Percentiles rank a stretch among this genome's conserved stretches.
Evolutionary conservation across 2,329 filamentous ascomycete genomes (phyloP).

Genomic region (Diplodia scrobiculata): DNA sequence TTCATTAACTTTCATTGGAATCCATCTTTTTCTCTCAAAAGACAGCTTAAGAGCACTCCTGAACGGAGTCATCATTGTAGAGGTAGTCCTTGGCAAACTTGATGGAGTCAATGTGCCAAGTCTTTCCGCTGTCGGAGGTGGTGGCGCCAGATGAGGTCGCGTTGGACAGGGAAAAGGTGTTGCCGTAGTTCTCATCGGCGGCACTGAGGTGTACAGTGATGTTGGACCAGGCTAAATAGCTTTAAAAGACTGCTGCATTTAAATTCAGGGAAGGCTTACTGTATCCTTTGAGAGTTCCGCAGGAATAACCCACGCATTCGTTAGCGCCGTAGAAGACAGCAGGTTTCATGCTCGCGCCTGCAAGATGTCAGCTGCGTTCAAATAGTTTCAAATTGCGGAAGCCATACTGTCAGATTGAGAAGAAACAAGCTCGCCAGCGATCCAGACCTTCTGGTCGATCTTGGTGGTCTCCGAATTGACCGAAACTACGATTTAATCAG

Average conservation of each 20-base stretch:
- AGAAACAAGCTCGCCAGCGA: conserved; percentile 22
- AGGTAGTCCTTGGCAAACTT: conserved; percentile 29
- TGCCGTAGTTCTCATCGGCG: conserved; percentile 26
- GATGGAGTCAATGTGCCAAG: conserved; percentile 30
- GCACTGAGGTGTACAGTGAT: conserved; percentile 28
- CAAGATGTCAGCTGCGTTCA: background rate
- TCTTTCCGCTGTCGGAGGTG: conserved; percentile 31
- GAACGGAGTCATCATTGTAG: background rate
- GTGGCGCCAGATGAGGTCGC: conserved; percentile 23
- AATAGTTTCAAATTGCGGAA: background rate
- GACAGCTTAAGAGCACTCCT: background rate
- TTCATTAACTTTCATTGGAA: background rate
- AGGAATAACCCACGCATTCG: conserved; percentile 27
- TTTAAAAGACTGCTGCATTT: background rate
- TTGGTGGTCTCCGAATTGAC: conserved; percentile 12
- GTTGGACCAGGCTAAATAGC: conserved; percentile 26
- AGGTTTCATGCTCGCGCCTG: conserved; percentile 28
- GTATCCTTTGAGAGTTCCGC: conserved; percentile 28
- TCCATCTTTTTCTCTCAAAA: background rate
- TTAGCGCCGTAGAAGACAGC: conserved; percentile 34
- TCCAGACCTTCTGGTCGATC: conserved; percentile 25
- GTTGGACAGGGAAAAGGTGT: conserved; percentile 21
- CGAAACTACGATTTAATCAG: background rate
- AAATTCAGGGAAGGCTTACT: background rate
- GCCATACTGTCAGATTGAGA: conserved; percentile 16